Evolutionary conservation across 2,329 filamentous ascomycete species (phyloP).

Genomic region (Botrytis fabae): DNA sequence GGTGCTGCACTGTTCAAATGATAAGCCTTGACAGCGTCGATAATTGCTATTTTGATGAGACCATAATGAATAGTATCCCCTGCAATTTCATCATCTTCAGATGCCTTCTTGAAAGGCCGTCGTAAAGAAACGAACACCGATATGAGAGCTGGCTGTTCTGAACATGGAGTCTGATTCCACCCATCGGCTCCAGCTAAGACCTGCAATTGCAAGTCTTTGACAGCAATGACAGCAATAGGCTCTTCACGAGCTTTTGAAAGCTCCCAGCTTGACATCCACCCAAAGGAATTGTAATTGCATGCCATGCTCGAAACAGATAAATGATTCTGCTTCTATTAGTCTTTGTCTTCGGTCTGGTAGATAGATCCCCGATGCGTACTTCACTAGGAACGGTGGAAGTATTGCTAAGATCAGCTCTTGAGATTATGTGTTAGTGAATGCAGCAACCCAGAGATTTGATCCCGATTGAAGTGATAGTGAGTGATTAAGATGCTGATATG

Average conservation of each 20-base stretch:
- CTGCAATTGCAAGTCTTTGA: slow-evolving; percentile 1
- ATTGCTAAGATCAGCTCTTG: not conserved
- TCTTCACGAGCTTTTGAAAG: not conserved
- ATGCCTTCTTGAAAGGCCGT: slow-evolving; percentile 57
- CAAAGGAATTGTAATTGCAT: fast-evolving
- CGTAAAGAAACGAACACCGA: slow-evolving; percentile 60
- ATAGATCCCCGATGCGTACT: not conserved
- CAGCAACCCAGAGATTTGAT: not conserved
- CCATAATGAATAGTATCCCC: slow-evolving; percentile 77
- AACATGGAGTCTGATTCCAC: slow-evolving; percentile 51
- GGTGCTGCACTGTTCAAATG: fast-evolving
- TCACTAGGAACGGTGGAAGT: not conserved
- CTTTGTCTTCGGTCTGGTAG: not conserved
- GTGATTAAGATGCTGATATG: not conserved
- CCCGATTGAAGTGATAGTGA: not conserved
- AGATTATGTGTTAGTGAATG: not conserved
- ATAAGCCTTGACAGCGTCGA: slow-evolving; percentile 42
- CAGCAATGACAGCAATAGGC: slow-evolving; percentile 6
- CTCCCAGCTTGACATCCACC: not conserved
- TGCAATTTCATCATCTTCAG: slow-evolving; percentile 59
- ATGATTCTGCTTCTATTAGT: not conserved
- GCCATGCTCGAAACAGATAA: not conserved
- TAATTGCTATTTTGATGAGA: slow-evolving; percentile 64
- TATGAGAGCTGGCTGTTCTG: slow-evolving; percentile 61
- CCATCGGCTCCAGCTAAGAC: slow-evolving; percentile 50